Evolutionary conservation across 2,329 filamentous ascomycete species (phyloP).

Genomic region (Botryotinia narcissicola): DNA sequence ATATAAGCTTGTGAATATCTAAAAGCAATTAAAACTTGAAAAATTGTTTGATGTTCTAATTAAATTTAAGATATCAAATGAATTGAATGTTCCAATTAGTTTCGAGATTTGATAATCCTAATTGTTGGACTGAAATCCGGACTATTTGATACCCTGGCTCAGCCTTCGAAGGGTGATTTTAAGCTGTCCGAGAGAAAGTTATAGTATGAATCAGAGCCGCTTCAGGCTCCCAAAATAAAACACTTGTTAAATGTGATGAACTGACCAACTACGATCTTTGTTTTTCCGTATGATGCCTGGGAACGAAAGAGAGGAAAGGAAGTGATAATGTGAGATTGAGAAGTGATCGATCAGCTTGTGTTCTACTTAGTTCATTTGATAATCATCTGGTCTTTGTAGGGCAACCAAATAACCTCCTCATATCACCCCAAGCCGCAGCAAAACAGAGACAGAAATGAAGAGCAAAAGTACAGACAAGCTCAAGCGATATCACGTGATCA

Average conservation of each 20-base stretch:
- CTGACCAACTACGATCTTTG: neutral
- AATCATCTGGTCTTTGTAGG: neutral
- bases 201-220: too few species aligned
- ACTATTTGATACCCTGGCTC: too few species aligned
- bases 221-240: neutral
- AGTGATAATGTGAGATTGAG: neutral
- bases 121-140: too few species aligned
- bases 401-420: neutral
- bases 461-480: neutral
- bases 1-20: too few species aligned
- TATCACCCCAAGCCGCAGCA: neutral
- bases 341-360: neutral
- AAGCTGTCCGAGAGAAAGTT: neutral
- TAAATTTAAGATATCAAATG: too few species aligned
- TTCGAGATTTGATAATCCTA: too few species aligned
- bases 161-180: neutral
- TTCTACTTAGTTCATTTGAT: neutral
- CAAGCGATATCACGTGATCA: neutral
- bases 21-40: too few species aligned
- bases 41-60: too few species aligned
- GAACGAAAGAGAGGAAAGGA: neutral
- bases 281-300: neutral
- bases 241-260: neutral
- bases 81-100: too few species aligned
- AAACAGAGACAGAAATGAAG: neutral